Evolutionary conservation across 1,284 basidiomycete genomes (phyloP).

Genomic region (Rhodofomes roseus): DNA sequence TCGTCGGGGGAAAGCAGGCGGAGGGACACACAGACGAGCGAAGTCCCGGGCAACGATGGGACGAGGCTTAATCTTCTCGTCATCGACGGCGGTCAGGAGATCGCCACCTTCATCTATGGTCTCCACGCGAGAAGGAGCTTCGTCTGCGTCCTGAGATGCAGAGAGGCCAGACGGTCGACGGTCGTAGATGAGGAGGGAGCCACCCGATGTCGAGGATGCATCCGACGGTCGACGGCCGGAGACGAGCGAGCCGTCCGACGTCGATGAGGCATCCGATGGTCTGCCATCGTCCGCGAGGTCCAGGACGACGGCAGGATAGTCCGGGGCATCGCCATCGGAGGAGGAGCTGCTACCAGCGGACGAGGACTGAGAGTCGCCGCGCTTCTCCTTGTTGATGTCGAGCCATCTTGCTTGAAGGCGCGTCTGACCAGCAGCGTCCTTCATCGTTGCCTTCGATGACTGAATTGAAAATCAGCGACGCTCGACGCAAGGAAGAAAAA

Average conservation of each 20-base stretch:
- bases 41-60: neutral
- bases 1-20: neutral
- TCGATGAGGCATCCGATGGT: neutral
- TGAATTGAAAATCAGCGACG: neutral
- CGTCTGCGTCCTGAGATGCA: neutral
- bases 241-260: too few species aligned
- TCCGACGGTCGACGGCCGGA: neutral
- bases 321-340: neutral
- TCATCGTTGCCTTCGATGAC: neutral
- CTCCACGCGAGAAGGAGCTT: neutral
- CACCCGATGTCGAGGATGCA: neutral
- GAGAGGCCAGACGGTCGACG: neutral
- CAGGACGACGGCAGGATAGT: neutral
- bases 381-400: neutral
- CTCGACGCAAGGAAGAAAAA: neutral
- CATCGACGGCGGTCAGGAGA: neutral
- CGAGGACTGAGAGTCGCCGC: neutral
- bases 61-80: neutral
- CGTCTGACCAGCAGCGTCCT: neutral
- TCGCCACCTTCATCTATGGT: neutral
- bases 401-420: conserved; percentile 3
- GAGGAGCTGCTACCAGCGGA: neutral
- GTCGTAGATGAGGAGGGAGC: neutral
- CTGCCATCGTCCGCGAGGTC: neutral
- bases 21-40: neutral